phyloP scores from a whole-genome alignment of 441 rosid genomes.

The Viola pubescens region DNA sequence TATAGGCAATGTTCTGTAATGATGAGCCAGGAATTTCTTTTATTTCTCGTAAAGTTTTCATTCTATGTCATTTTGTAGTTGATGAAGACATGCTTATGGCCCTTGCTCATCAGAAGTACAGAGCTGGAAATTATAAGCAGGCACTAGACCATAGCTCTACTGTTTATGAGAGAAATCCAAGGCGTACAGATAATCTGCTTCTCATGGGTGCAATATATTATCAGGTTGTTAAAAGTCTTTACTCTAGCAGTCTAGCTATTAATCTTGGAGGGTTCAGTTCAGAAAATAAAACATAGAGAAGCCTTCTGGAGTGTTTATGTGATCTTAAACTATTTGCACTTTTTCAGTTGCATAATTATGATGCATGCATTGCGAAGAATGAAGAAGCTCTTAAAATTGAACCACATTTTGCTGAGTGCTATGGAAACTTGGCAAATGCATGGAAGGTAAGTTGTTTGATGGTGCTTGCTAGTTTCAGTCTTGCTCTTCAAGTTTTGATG shows the following conservation, averaged over 20 bases:
- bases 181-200: not conserved
- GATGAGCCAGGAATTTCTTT: too few species aligned
- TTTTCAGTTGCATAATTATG: slow-evolving; percentile 80
- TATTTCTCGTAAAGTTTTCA: not conserved
- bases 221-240: not conserved
- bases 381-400: slow-evolving; percentile 92
- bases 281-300: too few species aligned
- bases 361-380: slow-evolving; percentile 84
- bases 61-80: not conserved
- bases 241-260: not conserved
- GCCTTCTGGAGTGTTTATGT: too few species aligned
- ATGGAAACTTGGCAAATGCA: slow-evolving; percentile 98
- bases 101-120: not conserved
- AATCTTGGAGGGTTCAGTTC: too few species aligned
- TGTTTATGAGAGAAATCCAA: not conserved
- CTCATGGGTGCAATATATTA: not conserved
- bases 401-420: slow-evolving; percentile 94
- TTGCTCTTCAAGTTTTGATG: not conserved
- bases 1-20: too few species aligned
- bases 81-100: not conserved
- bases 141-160: not conserved
- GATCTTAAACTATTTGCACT: not conserved
- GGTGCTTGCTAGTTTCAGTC: not conserved
- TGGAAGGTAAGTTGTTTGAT: slow-evolving; percentile 59
- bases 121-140: not conserved